Conservation (phyloP, 2,329 filamentous ascomycete species). For the Pezicula neosporulosa region DNA sequence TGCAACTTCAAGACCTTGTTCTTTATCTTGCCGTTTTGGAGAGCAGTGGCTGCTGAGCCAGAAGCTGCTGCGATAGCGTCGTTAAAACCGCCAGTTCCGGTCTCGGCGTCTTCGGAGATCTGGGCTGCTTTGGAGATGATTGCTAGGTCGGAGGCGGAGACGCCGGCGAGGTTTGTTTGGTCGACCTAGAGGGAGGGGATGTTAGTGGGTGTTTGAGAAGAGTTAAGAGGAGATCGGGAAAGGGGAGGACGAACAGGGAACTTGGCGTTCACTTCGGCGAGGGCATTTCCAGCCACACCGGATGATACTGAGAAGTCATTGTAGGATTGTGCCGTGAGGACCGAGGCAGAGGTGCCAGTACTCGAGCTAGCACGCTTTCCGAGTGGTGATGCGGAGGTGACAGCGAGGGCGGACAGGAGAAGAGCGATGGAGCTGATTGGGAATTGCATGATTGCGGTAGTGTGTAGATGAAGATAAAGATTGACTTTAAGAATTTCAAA, state of each 20-base stretch:
- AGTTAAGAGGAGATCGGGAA: no score
- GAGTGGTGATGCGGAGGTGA: conserved; percentile 4
- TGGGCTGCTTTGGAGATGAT: conserved; percentile 46
- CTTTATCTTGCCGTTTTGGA: conserved; percentile 55
- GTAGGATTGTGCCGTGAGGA: conserved; percentile 16
- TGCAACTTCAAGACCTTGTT: conserved; percentile 58
- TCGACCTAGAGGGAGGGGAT: conserved; percentile 32
- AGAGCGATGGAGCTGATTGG: conserved; percentile 14
- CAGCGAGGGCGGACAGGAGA: conserved; percentile 6
- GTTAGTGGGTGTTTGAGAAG: background rate
- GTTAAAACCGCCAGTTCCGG: conserved; percentile 45
- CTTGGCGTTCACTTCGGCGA: conserved; percentile 49
- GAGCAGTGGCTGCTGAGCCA: conserved; percentile 35
- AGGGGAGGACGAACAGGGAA: conserved; percentile 41
- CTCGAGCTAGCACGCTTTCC: background rate
- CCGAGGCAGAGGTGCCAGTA: conserved; percentile 2
- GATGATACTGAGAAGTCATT: conserved; percentile 44
- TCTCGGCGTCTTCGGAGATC: conserved; percentile 52
- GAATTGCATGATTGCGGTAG: conserved; percentile 13
- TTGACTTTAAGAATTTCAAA: background rate
- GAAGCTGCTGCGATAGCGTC: conserved; percentile 45
- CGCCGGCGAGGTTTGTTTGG: conserved; percentile 39
- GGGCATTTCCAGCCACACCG: conserved; percentile 48
- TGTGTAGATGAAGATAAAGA: conserved; percentile 2
- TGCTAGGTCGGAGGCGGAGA: conserved; percentile 43